Percentiles rank a stretch among this genome's conserved stretches.
These are phyloP conservation scores for Suhomyces sp. DNA, from an alignment of 805 yeast species.

Conservation along the genomic window DNA sequence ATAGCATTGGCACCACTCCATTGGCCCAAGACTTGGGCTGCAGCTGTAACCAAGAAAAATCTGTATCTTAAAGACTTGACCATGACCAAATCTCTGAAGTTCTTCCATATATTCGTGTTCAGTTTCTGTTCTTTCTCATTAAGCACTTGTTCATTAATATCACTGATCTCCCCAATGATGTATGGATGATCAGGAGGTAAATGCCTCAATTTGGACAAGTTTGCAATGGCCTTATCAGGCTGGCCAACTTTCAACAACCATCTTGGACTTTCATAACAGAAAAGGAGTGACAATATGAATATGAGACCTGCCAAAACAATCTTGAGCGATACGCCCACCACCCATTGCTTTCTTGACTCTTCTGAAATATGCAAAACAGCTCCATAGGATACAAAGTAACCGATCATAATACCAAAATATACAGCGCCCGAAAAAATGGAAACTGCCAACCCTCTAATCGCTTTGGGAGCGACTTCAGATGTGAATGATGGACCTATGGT, in stretches of 20 bases:
- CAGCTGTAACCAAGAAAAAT: conserved; percentile 18
- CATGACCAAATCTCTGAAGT: conserved; percentile 15
- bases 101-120: conserved; percentile 10
- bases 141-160: conserved; percentile 20
- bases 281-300: conserved; percentile 17
- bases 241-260: conserved; percentile 19
- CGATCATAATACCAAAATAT: conserved; percentile 20
- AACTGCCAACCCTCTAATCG: conserved; percentile 21
- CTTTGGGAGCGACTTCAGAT: conserved; percentile 23
- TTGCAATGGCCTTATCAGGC: conserved; percentile 17
- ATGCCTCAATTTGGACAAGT: conserved; percentile 17
- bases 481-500: conserved; percentile 24
- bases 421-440: conserved; percentile 26
- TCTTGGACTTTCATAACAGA: conserved; percentile 23
- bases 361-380: conserved; percentile 34
- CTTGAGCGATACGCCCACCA: conserved; percentile 19
- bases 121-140: conserved; percentile 18
- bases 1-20: conserved; percentile 27
- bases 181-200: conserved; percentile 24
- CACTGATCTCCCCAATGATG: conserved; percentile 22
- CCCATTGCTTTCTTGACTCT: conserved; percentile 17
- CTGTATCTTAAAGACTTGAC: conserved; percentile 20
- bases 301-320: conserved; percentile 19
- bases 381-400: conserved; percentile 43
- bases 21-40: conserved; percentile 22